phyloP scores from a whole-genome alignment of 805 yeast genomes.

The Brettanomyces custersianus region DNA sequence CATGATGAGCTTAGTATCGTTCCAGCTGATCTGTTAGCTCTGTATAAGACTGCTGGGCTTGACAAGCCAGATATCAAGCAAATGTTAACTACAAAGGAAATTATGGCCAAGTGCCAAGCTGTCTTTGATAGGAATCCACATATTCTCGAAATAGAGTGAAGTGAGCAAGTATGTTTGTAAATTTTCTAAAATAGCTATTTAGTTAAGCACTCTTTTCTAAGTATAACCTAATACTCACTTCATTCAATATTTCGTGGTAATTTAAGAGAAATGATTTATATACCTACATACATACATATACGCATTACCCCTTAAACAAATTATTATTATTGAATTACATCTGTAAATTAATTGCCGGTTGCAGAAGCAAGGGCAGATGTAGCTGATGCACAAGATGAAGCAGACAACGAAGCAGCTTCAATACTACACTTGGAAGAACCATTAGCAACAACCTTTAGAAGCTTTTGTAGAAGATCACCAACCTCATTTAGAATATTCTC shows the following conservation, averaged over 20 bases:
- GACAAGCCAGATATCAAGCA: constrained; percentile 12
- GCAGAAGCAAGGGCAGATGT: too few relatives aligned
- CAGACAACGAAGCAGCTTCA: too few relatives aligned
- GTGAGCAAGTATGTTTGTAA: too few relatives aligned
- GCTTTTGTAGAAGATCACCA: neutral
- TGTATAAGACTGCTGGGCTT: constrained; percentile 40
- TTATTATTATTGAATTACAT: too few relatives aligned
- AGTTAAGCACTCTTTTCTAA: too few relatives aligned
- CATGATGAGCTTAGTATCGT: constrained; percentile 73
- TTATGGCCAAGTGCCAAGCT: constrained; percentile 25
- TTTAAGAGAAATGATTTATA: too few relatives aligned
- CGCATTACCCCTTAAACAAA: too few relatives aligned
- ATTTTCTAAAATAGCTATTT: too few relatives aligned
- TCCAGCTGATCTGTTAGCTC: constrained; percentile 52
- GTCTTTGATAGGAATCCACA: constrained; percentile 21
- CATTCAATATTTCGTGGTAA: neutral
- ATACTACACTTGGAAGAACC: too few relatives aligned
- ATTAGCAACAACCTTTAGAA: neutral
- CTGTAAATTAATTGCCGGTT: too few relatives aligned
- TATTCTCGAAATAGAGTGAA: constrained; percentile 1
- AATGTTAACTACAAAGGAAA: constrained; percentile 29
- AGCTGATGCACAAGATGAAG: too few relatives aligned
- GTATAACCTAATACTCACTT: neutral
- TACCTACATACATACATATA: too few relatives aligned
- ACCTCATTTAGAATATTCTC: neutral